phyloP scores from a whole-genome alignment of 768 basidiomycete species.

The Kwoniella dendrophila region DNA sequence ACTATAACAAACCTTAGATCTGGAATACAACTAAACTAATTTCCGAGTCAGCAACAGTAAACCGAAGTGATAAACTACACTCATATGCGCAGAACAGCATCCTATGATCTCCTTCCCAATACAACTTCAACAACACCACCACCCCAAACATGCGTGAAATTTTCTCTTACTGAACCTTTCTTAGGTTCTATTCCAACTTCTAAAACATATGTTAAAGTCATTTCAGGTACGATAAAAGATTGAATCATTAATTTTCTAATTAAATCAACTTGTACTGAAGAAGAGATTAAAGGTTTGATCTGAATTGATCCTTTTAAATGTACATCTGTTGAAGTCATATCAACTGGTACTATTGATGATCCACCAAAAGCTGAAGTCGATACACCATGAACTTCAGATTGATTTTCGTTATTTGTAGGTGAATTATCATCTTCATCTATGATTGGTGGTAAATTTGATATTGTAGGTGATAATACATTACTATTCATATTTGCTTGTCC shows the following conservation, averaged over 20 bases:
- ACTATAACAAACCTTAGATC: too few species aligned
- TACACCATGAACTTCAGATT: background rate
- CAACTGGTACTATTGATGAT: background rate
- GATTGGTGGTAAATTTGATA: background rate
- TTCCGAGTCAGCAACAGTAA: too few species aligned
- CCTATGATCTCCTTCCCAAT: constrained; percentile 24
- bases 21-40: too few species aligned
- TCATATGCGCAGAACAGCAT: too few species aligned
- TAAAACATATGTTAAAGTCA: constrained; percentile 45
- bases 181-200: constrained; percentile 46
- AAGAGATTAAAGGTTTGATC: constrained; percentile 9
- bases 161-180: constrained; percentile 44
- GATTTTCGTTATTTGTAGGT: background rate
- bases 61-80: too few species aligned
- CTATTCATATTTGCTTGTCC: background rate
- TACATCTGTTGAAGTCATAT: constrained; percentile 36
- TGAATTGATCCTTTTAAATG: constrained; percentile 36
- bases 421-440: background rate
- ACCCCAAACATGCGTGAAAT: constrained; percentile 50
- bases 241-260: constrained; percentile 27
- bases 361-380: background rate
- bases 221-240: constrained; percentile 42
- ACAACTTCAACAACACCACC: constrained; percentile 48
- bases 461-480: background rate
- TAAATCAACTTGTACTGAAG: background rate